Percentiles rank a stretch among this genome's conserved stretches.
These are phyloP conservation scores for Nannochloris sp. DNA, from an alignment of 139 green algal species.

Conservation along the genomic window DNA sequence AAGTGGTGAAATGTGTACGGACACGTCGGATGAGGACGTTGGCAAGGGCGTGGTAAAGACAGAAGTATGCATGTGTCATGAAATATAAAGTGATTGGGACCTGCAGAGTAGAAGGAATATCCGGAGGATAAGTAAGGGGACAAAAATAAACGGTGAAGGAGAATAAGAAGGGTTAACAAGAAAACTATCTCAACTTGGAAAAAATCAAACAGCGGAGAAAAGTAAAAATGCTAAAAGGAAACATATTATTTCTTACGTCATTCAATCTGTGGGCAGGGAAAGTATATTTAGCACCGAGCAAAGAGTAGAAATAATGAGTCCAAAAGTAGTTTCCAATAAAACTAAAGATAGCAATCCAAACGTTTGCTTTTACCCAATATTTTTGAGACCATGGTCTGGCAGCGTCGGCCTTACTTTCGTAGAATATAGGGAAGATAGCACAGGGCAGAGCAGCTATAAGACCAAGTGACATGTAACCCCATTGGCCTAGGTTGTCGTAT, in stretches of 20 bases:
- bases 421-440: conserved; percentile 64
- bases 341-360: conserved; percentile 94
- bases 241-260: conserved; percentile 38
- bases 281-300: conserved; percentile 89
- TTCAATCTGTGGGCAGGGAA: conserved; percentile 79
- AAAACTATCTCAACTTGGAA: neutral
- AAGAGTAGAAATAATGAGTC: conserved; percentile 98
- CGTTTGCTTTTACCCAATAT: conserved; percentile 94
- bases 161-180: neutral
- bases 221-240: neutral
- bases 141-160: conserved; percentile 15
- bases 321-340: conserved; percentile 99
- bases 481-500: conserved; percentile 69
- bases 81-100: conserved; percentile 92
- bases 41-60: conserved; percentile 91
- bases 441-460: conserved; percentile 60
- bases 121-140: conserved; percentile 2
- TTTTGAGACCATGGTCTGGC: conserved; percentile 63
- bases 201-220: neutral
- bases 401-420: conserved; percentile 57
- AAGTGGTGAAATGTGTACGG: neutral
- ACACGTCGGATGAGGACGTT: conserved; percentile 75
- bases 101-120: conserved; percentile 28
- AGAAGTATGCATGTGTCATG: conserved; percentile 99
- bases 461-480: conserved; percentile 82